Evolutionary conservation across 352 stramenopile species (phyloP).

Genomic region (Globisporangium splendens): DNA sequence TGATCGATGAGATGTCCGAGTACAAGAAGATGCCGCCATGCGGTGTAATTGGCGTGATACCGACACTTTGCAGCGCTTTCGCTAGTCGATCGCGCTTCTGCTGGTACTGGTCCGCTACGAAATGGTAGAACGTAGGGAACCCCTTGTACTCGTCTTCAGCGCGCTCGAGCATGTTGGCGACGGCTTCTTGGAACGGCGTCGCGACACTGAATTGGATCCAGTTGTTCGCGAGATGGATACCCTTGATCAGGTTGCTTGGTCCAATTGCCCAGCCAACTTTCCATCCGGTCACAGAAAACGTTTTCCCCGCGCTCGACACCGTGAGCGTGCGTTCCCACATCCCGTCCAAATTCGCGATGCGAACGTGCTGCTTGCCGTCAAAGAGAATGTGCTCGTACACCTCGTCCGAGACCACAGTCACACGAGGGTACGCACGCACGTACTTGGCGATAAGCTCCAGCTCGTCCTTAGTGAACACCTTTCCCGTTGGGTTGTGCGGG

Average conservation of each 20-base stretch:
- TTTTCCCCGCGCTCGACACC: conserved; percentile 90
- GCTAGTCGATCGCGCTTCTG: conserved; percentile 69
- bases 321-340: conserved; percentile 88
- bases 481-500: conserved; percentile 98
- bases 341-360: conserved; percentile 73
- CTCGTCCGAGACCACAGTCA: conserved; percentile 97
- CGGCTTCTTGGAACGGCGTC: conserved; percentile 83
- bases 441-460: conserved; percentile 92
- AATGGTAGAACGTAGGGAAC: conserved; percentile 77
- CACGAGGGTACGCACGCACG: conserved; percentile 71
- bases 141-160: conserved; percentile 68
- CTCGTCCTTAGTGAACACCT: conserved; percentile 94
- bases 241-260: conserved; percentile 63
- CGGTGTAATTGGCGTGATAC: conserved; percentile 60
- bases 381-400: conserved; percentile 98
- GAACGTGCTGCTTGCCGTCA: conserved; percentile 63
- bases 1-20: conserved; percentile 68
- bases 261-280: conserved; percentile 92
- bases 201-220: conserved; percentile 87
- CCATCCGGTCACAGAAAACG: conserved; percentile 92
- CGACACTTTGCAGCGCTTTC: conserved; percentile 43
- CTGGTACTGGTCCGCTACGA: conserved; percentile 68
- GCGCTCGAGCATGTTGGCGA: conserved; percentile 72
- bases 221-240: conserved; percentile 80
- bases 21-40: conserved; percentile 80